Conservation (phyloP, 2,329 filamentous ascomycete species). For the Alternaria alternata region DNA sequence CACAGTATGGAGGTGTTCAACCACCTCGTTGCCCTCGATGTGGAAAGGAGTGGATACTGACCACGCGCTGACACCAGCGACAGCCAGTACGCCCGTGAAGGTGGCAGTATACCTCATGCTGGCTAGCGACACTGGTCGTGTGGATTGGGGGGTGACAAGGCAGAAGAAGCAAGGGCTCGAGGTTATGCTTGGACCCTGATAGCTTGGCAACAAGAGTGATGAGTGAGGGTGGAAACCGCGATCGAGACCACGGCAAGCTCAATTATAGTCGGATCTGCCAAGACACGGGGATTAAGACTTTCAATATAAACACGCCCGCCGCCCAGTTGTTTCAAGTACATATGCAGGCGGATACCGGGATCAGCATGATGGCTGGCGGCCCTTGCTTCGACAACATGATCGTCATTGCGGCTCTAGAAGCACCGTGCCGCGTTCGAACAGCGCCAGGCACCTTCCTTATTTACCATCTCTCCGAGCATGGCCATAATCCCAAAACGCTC, state of each 20-base stretch:
- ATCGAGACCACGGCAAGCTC: background rate
- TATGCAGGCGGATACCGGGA: constrained; percentile 2
- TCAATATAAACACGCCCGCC: constrained; percentile 1
- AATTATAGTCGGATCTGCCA: constrained; percentile 11
- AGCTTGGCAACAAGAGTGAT: background rate
- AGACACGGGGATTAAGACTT: background rate
- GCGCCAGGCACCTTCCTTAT: background rate
- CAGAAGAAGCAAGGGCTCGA: background rate
- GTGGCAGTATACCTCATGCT: constrained; percentile 44
- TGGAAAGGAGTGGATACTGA: constrained; percentile 29
- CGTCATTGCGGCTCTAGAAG: background rate
- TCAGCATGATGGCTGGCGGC: background rate
- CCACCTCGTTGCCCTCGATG: constrained; percentile 35
- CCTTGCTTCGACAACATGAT: background rate
- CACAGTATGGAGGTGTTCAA: constrained; percentile 44
- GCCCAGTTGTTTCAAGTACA: background rate
- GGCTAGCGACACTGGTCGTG: constrained; percentile 2
- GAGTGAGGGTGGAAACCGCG: background rate
- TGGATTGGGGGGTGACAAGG: background rate
- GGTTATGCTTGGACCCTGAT: background rate
- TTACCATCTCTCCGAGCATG: background rate
- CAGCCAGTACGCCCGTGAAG: constrained; percentile 44
- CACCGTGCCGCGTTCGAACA: background rate
- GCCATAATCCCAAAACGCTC: background rate
- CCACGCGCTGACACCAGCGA: constrained; percentile 39